These are phyloP conservation scores for Isatis lusitanica DNA, from an alignment of 441 rosid species.

Conservation along the genomic window DNA sequence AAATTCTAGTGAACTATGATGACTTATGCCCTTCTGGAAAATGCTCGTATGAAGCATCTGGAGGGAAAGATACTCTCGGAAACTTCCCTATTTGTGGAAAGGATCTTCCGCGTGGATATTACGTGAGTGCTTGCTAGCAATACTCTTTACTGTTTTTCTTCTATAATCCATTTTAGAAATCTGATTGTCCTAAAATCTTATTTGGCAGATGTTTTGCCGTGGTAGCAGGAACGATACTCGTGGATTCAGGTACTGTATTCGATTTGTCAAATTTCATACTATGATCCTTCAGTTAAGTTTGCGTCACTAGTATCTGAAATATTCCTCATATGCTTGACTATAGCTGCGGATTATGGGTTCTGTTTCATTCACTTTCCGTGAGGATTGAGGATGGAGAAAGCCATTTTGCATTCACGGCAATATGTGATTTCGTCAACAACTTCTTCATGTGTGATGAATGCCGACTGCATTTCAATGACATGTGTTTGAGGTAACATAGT, in stretches of 20 bases:
- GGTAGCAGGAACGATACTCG: conserved; percentile 95
- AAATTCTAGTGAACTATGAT: conserved; percentile 81
- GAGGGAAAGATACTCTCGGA: conserved; percentile 42
- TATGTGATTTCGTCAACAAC: conserved; percentile 82
- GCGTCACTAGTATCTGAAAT: not conserved
- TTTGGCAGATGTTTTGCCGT: conserved; percentile 92
- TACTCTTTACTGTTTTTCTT: conserved; percentile 8
- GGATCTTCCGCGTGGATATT: conserved; percentile 94
- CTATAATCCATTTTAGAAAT: not conserved
- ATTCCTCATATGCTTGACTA: conserved; percentile 28
- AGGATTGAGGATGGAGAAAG: conserved; percentile 86
- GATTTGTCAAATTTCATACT: not conserved
- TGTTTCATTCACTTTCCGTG: conserved; percentile 91
- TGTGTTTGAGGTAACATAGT: conserved; percentile 75
- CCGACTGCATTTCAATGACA: conserved; percentile 76
- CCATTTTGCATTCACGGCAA: conserved; percentile 69
- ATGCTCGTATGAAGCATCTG: conserved; percentile 41
- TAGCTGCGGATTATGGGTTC: conserved; percentile 98
- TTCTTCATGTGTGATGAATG: conserved; percentile 95
- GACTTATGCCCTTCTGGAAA: conserved; percentile 62
- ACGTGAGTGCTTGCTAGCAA: conserved; percentile 52
- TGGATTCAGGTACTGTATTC: conserved; percentile 77
- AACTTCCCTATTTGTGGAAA: conserved; percentile 85
- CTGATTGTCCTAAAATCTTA: conserved; percentile 21
- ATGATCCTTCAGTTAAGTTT: not conserved